Base-by-base conservation (phyloP, 441 rosid species). In the Populus hybrid region DNA sequence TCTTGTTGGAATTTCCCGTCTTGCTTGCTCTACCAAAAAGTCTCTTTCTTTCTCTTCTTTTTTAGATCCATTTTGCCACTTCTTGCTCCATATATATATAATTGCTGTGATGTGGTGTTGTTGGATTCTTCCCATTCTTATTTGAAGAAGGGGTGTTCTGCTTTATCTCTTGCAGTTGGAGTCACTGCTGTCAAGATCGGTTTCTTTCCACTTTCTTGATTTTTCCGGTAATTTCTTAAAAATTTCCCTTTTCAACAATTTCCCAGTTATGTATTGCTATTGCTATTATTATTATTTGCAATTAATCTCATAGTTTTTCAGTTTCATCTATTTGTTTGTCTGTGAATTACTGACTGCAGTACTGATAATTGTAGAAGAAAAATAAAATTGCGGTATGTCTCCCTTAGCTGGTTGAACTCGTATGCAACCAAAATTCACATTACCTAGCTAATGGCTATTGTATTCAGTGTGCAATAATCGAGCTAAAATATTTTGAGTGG, bases 141-240 rank as follows among this genome's bases (percentile, higher is more conserved):
- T 63, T 23, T 9, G 66, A 63, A 63, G 66, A 63, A 9, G 65
- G 23, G n/a, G 24, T 23, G 0, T 23, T 63, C 66, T 21, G 12
- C 66, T 63, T 23, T 3, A 59, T 0, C 64, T 8, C 64, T 59
- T 59, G 64, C 64, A n/a, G 64, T 59, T 7, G 64, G 64, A 19
- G 24, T n/a, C 64, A 35, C 14, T 72, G 34, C 21, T 69, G 75
- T 73, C 57, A 42, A 32, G 59, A 12, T 57, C 70, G 34, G 18
- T 36, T 70, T 19, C 63, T 76, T 67, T 70, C 81, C 74, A 16
- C 21, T 67, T 32, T 32, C 70, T 7, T 67, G 10, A 11, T 67
- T 26, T 67, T 24, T 0, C 38, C 18, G 70, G 35, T 32, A 14
- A 67, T 67, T 30, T 67, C 38, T 67, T 30, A 4, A 8, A 16